Conservation (phyloP, 768 basidiomycete genomes). For the Hygrophorus pudorinus region DNA sequence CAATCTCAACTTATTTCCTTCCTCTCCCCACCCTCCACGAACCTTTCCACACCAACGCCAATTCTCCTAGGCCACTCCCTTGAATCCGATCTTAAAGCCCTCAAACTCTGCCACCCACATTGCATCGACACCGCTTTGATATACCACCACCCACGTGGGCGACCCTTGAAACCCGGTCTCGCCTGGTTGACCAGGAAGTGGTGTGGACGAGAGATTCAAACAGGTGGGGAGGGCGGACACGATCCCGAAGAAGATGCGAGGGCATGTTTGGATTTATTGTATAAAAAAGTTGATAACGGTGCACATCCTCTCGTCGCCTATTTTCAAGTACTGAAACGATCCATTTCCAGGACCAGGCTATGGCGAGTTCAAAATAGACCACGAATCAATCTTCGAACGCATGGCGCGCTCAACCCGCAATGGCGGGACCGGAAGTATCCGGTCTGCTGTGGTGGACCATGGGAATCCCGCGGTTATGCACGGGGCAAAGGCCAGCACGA, state of each 20-base stretch:
- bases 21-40: slow-evolving; percentile 33
- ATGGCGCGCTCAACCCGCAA: slow-evolving; percentile 45
- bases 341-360: slow-evolving; percentile 44
- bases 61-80: slow-evolving; percentile 93
- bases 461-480: slow-evolving; percentile 81
- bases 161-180: slow-evolving; percentile 88
- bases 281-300: slow-evolving; percentile 66
- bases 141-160: slow-evolving; percentile 89
- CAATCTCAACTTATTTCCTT: slow-evolving; percentile 60
- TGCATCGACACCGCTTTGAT: slow-evolving; percentile 89
- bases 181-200: slow-evolving; percentile 97
- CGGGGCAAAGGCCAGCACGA: slow-evolving; percentile 71
- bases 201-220: slow-evolving; percentile 86
- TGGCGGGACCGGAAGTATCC: slow-evolving; percentile 30
- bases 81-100: slow-evolving; percentile 85
- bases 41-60: slow-evolving; percentile 43
- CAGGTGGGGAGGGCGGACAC: slow-evolving; percentile 75
- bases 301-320: neutral
- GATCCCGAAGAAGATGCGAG: slow-evolving; percentile 93
- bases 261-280: slow-evolving; percentile 77
- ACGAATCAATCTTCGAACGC: slow-evolving; percentile 83
- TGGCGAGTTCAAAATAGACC: slow-evolving; percentile 79
- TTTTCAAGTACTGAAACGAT: neutral
- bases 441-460: slow-evolving; percentile 72
- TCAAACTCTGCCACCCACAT: slow-evolving; percentile 76